phyloP scores from a whole-genome alignment of 768 basidiomycete species.

The Tulasnella sp. region DNA sequence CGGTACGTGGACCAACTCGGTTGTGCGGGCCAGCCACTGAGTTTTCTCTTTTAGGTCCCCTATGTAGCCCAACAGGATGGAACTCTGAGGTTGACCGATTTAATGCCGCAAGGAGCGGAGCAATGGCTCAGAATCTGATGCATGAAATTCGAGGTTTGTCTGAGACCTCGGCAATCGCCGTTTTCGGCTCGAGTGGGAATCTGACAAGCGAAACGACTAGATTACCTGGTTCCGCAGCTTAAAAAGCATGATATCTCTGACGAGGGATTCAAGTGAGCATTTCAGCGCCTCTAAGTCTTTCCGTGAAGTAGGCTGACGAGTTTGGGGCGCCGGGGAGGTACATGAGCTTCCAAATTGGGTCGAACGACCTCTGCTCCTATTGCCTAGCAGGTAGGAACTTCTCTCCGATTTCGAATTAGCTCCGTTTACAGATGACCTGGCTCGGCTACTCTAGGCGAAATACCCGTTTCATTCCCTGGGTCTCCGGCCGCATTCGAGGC shows the following conservation, averaged over 20 bases:
- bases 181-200: not conserved
- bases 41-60: conserved; percentile 5
- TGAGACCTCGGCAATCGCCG: not conserved
- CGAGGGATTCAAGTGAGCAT: conserved; percentile 10
- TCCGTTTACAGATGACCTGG: not conserved
- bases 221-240: conserved; percentile 31
- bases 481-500: conserved; percentile 29
- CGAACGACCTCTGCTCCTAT: conserved; percentile 31
- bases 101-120: conserved; percentile 31
- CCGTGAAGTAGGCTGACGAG: not conserved
- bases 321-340: conserved; percentile 19
- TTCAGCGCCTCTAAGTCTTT: not conserved
- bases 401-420: not conserved
- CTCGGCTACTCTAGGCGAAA: not conserved
- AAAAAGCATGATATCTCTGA: conserved; percentile 21
- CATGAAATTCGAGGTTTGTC: conserved; percentile 26
- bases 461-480: conserved; percentile 14
- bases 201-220: not conserved
- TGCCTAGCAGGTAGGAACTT: conserved; percentile 18
- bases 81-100: conserved; percentile 30
- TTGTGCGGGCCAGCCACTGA: not conserved
- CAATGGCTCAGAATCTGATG: conserved; percentile 29
- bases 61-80: conserved; percentile 29
- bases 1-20: conserved; percentile 19
- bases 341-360: conserved; percentile 32